Percentiles rank a stretch among this genome's conserved stretches.
Conservation (phyloP, 192 early-diverging fungal genomes). For the Backusella australiensis region DNA sequence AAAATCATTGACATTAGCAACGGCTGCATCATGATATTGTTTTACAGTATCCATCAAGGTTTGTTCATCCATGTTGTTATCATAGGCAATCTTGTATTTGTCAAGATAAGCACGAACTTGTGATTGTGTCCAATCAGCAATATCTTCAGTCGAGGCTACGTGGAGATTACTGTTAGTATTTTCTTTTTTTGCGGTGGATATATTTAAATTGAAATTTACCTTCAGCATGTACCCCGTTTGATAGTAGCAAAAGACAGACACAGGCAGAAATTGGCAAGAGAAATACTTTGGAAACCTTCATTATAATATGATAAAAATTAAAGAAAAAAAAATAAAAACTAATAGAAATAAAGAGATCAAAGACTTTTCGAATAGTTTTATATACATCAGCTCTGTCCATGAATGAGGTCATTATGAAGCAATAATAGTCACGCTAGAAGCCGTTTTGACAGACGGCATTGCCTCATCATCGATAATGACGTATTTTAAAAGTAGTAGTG, state of each 20-base stretch:
- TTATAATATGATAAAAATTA: not conserved
- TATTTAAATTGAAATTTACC: not conserved
- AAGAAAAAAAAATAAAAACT: not conserved
- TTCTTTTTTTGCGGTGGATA: not conserved
- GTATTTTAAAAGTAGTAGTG: not conserved
- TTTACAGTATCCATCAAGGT: conserved; percentile 17
- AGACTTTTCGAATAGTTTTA: not conserved
- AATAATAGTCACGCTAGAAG: not conserved
- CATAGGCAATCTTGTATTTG: conserved; percentile 32
- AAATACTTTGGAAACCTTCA: not conserved
- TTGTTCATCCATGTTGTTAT: conserved; percentile 12
- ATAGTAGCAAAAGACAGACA: not conserved
- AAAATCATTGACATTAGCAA: conserved; percentile 10
- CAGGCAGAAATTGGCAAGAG: not conserved
- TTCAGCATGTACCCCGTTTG: not conserved
- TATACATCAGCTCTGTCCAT: not conserved
- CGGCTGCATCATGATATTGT: conserved; percentile 26
- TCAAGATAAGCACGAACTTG: conserved; percentile 25
- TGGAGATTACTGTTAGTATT: not conserved
- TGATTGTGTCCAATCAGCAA: conserved; percentile 24
- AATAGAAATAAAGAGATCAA: not conserved
- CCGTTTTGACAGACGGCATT: not conserved
- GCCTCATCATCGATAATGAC: not conserved
- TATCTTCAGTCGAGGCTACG: conserved; percentile 5
- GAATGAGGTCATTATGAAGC: conserved; percentile 15